Percentiles rank a stretch among this genome's conserved stretches.
Conservation (phyloP, 305 asterid species). For the Fraxinus greggii region DNA sequence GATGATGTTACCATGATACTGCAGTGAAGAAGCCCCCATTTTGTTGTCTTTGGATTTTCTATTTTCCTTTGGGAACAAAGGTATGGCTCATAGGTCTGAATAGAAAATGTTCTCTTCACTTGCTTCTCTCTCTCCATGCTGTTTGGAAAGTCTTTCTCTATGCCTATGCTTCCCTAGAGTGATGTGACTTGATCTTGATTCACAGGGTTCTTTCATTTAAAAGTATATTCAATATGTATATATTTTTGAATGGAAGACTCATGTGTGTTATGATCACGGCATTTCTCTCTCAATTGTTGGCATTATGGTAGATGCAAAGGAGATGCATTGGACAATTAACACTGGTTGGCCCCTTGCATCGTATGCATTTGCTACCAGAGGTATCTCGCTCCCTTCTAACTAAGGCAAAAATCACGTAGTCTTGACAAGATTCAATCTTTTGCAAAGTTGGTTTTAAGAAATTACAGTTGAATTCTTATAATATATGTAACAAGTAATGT, state of each 20-base stretch:
- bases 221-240: slow-evolving; percentile 16
- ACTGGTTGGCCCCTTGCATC: background rate
- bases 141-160: background rate
- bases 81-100: background rate
- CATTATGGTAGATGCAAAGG: slow-evolving; percentile 5
- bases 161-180: slow-evolving; percentile 4
- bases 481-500: background rate
- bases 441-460: background rate
- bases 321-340: background rate
- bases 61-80: background rate
- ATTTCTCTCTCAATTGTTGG: slow-evolving; percentile 13
- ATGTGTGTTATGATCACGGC: slow-evolving; percentile 25
- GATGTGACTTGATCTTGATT: slow-evolving; percentile 24
- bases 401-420: background rate
- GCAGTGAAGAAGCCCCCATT: background rate
- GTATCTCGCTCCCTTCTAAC: background rate
- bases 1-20: background rate
- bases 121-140: background rate
- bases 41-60: background rate
- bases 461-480: background rate
- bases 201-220: slow-evolving; percentile 31
- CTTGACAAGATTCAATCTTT: background rate
- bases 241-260: slow-evolving; percentile 45
- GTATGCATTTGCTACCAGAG: slow-evolving; percentile 8
- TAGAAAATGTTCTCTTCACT: background rate